Evolutionary conservation across 345 rosid species (phyloP).

Genomic region (Cardamine resedifolia): DNA sequence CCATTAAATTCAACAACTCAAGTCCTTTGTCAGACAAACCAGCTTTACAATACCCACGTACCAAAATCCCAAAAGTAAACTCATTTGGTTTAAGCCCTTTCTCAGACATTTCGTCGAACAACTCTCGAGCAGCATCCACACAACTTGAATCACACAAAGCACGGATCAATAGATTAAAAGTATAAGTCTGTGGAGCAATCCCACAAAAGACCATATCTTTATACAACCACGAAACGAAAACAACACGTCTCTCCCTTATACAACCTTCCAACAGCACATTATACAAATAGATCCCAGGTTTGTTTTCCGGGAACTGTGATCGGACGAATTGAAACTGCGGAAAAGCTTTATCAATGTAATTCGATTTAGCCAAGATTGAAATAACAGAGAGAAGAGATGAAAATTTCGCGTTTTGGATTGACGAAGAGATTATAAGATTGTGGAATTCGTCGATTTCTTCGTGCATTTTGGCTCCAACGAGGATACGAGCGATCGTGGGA

Average conservation of each 20-base stretch:
- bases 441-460: constrained; percentile 70
- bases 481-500: constrained; percentile 63
- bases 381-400: constrained; percentile 50
- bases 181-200: constrained; percentile 72
- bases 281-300: constrained; percentile 54
- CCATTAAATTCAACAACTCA: constrained; percentile 62
- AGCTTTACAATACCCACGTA: constrained; percentile 80
- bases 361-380: constrained; percentile 51
- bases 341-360: constrained; percentile 50
- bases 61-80: constrained; percentile 77
- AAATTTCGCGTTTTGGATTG: constrained; percentile 21
- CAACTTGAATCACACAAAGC: constrained; percentile 65
- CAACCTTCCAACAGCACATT: constrained; percentile 61
- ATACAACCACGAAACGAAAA: constrained; percentile 66
- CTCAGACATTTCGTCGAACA: constrained; percentile 86
- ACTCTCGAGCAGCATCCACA: constrained; percentile 60
- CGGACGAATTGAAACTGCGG: constrained; percentile 61
- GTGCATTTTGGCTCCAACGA: constrained; percentile 60
- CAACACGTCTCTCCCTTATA: constrained; percentile 46
- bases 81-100: constrained; percentile 80
- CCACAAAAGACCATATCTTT: constrained; percentile 66
- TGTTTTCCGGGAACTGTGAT: constrained; percentile 46
- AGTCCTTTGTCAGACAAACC: constrained; percentile 56
- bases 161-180: constrained; percentile 71
- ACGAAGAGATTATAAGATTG: constrained; percentile 46